Percentiles rank a stretch among this genome's conserved stretches.
phyloP scores from a whole-genome alignment of 192 early-diverging fungal genomes.

The Umbelopsis vinacea region DNA sequence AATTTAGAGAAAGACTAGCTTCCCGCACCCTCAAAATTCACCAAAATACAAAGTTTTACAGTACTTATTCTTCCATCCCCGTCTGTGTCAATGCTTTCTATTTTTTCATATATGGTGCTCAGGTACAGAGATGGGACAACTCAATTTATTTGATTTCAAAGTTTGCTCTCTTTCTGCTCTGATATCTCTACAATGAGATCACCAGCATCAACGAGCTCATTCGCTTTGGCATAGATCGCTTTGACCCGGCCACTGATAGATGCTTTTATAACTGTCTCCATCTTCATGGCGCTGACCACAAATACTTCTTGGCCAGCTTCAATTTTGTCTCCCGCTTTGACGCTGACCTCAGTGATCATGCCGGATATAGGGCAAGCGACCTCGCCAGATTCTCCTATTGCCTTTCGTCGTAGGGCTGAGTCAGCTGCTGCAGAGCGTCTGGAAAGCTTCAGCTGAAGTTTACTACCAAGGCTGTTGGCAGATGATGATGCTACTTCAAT shows the following conservation, averaged over 20 bases:
- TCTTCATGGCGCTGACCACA: constrained; percentile 45
- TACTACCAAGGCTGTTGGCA: neutral
- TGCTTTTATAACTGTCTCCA: constrained; percentile 41
- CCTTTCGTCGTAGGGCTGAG: constrained; percentile 26
- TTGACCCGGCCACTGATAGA: constrained; percentile 22
- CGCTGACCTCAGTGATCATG: constrained; percentile 36
- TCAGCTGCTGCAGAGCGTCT: constrained; percentile 22
- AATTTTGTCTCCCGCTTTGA: constrained; percentile 31
- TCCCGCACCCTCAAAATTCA: neutral
- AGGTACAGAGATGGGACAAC: neutral
- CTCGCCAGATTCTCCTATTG: constrained; percentile 18
- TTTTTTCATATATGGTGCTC: neutral
- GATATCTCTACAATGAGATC: constrained; percentile 37
- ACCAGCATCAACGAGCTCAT: constrained; percentile 41
- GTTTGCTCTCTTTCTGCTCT: constrained; percentile 29
- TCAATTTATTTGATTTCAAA: constrained; percentile 10
- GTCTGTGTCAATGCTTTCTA: too few species aligned
- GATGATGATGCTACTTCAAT: constrained; percentile 9
- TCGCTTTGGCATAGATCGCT: constrained; percentile 26
- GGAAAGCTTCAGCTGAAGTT: neutral
- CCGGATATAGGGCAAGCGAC: constrained; percentile 36
- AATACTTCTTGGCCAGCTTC: constrained; percentile 34
- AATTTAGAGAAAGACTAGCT: constrained; percentile 87
- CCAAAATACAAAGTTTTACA: neutral
- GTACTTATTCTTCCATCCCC: neutral